Conservation (phyloP, 495 filamentous ascomycete species). For the Daldinia concentrica region DNA sequence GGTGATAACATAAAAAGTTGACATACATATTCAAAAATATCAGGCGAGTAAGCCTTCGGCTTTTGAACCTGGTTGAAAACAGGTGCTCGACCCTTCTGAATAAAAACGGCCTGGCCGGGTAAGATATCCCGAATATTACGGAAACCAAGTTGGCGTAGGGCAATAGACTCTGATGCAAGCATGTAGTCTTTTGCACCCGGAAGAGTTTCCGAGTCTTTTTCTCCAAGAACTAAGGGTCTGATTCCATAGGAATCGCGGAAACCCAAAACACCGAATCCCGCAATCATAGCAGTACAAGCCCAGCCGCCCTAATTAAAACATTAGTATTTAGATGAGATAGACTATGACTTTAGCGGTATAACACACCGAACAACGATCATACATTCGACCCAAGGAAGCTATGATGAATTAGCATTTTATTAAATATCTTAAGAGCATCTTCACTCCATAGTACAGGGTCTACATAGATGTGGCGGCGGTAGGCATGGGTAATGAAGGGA, state of each 20-base stretch:
- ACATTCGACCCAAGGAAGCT: background rate
- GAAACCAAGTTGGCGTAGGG: constrained; percentile 88
- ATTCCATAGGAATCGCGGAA: constrained; percentile 93
- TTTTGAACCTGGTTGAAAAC: constrained; percentile 79
- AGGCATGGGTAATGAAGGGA: background rate
- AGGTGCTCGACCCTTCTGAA: constrained; percentile 82
- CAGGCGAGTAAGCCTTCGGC: constrained; percentile 80
- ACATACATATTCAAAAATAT: constrained; percentile 84
- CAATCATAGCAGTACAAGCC: constrained; percentile 80
- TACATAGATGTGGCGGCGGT: background rate
- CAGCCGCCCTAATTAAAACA: background rate
- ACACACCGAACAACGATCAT: background rate
- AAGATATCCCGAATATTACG: constrained; percentile 80
- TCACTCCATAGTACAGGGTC: background rate
- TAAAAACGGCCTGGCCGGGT: constrained; percentile 93
- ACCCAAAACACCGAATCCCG: constrained; percentile 89
- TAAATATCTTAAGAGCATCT: background rate
- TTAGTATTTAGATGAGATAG: background rate
- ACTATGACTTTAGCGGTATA: background rate
- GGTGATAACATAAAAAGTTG: background rate
- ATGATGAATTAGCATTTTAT: background rate
- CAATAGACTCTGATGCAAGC: constrained; percentile 97
- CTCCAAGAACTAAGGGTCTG: constrained; percentile 85
- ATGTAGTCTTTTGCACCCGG: constrained; percentile 86
- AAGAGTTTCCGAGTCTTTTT: constrained; percentile 68